Percentiles rank a stretch among this genome's conserved stretches.
phyloP scores from a whole-genome alignment of 345 rosid species.

The Tarenaya hassleriana region DNA sequence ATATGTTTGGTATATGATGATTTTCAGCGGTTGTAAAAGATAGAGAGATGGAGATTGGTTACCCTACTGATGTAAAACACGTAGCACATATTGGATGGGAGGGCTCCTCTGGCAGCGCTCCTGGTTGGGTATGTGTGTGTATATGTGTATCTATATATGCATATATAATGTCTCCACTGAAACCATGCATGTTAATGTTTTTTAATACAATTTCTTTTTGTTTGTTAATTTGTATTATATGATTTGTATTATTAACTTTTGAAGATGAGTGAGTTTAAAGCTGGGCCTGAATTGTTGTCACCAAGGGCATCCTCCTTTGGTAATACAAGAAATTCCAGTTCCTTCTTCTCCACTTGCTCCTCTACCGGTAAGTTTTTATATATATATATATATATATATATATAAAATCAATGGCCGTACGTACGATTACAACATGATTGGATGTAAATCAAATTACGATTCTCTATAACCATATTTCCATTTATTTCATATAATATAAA shows the following conservation, averaged over 20 bases:
- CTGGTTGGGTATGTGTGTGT: conserved; percentile 69
- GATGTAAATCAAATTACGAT: too few species aligned
- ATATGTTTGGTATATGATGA: background rate
- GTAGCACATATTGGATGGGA: conserved; percentile 93
- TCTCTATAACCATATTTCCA: too few species aligned
- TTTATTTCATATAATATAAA: too few species aligned
- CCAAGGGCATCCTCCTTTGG: conserved; percentile 41
- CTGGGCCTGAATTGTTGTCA: conserved; percentile 59
- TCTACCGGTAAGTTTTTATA: conserved; percentile 44
- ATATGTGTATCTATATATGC: too few species aligned
- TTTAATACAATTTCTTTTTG: too few species aligned
- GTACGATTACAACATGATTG: too few species aligned
- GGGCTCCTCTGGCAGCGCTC: conserved; percentile 60
- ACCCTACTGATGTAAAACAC: conserved; percentile 92
- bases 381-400: background rate
- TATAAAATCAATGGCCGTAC: too few species aligned
- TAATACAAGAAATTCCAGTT: conserved; percentile 48
- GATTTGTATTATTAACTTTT: background rate
- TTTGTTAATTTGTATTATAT: conserved; percentile 2
- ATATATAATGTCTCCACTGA: background rate
- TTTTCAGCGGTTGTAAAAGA: conserved; percentile 54
- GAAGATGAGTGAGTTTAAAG: conserved; percentile 85
- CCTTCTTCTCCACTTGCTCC: conserved; percentile 55
- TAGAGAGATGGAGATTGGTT: conserved; percentile 81
- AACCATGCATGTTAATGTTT: conserved; percentile 5